Base-by-base conservation (phyloP, 495 filamentous ascomycete species). In the Hapsidospora chrysogenum region DNA sequence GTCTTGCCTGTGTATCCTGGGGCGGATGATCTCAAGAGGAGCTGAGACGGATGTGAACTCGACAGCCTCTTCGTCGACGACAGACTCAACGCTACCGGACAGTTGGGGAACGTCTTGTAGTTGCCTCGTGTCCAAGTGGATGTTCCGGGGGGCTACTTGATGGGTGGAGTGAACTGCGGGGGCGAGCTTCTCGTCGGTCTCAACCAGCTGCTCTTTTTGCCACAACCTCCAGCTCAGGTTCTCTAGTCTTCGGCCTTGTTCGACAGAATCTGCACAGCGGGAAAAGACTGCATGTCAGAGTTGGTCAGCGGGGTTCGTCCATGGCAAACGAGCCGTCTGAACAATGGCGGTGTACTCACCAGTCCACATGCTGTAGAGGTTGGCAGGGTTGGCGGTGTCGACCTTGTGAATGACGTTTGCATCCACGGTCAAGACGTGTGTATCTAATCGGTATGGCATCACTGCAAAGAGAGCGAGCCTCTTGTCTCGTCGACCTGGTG, bases 291-390 rank as follows among this genome's bases (percentile, higher is more conserved):
- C 21, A n/a, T 36, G 26, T 45, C n/a, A n/a, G n/a, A n/a, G n/a
- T n/a, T n/a, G n/a, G n/a, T n/a, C n/a, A n/a, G n/a, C n/a, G n/a
- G n/a, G 31, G 49, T 45, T 39, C 41, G 45, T 43, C 33, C 19
- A 35, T 32, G 9, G 7, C 9, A 19, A 18, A 33, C 26, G 21
- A 33, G 17, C 16, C 15, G 7, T 8, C 37, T 25, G 38, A 35
- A 26, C 20, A 11, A 37, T 20, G 25, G 15, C 20, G 23, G 30
- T 45, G 23, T 20, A 68, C 84, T 71, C 62, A 94, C 86, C 85
- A 57, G 85, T 85, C 85, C 87, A 94, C 76, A 97, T 92, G 61
- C 84, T 84, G 57, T 89, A 92, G 25, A 97, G 74, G 48, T 86
- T 92, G 58, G 92, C 81, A 10, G 80, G 75, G 50, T 93, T 92